Evolutionary conservation across 2,329 filamentous ascomycete genomes (phyloP), one percentile per base, ranked within the genome.

Genomic region (Thelonectria blattea): DNA sequence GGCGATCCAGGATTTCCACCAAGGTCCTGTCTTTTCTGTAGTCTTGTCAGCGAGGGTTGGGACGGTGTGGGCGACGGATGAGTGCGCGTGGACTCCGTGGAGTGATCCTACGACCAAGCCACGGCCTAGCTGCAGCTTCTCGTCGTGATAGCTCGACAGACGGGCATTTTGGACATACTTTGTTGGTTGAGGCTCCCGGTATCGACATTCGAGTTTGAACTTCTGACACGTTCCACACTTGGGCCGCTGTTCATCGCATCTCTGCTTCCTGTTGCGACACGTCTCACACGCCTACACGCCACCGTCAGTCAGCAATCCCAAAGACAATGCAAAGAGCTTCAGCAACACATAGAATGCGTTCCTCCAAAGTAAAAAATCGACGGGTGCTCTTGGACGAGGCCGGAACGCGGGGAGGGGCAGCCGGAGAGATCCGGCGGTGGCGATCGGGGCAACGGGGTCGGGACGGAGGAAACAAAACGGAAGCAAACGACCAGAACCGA

Each of bases 241-340:
- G 17, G 86, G 86, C 56, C 85, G 78, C 68, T 81, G 78, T 71
- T 89, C 86, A 71, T 88, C 85, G 73, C 87, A 89, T 76, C 83
- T 86, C 65, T 87, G 85, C 73, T 89, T 89, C 65, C 86, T 83
- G 52, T 72, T 75, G 50, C 85, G 81, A 72, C 85, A 88, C 30
- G 80, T 85, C 67, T 87, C 83, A 74, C 85, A 88, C 18, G 85
- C 85, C 77, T 82, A 7, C 27, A 50, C 20, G 15, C 14, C 11
- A 11, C 14, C 46, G 51, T 71, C 24, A 71, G 66, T 37, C 11
- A 43, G 17, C 22, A 24, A 39, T 41, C 8, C 39, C 34, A 9
- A 42, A 9, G 46, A 15, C 39, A n/a, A 14, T 7, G 15, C 39
- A 12, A 22, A 41, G 14, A n/a, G 20, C 22, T 47, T 45, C 17